Conservation (phyloP, 2,329 filamentous ascomycete genomes). For the Beauveria varroae region DNA sequence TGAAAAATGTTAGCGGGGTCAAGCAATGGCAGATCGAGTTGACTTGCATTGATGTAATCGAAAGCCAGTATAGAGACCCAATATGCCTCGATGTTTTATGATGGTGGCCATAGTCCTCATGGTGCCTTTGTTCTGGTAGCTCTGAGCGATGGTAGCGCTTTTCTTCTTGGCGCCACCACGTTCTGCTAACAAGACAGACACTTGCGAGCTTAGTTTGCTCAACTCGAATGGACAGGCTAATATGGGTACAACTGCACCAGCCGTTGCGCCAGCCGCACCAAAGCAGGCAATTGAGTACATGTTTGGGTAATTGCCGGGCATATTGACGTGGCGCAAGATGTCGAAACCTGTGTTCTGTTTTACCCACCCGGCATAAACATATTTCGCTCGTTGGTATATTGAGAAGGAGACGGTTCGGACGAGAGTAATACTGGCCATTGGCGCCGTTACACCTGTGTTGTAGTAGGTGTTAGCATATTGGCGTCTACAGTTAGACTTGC, state of each 20-base stretch:
- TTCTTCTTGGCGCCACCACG: conserved; percentile 30
- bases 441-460: conserved; percentile 60
- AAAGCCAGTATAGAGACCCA: conserved; percentile 75
- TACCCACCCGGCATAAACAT: conserved; percentile 64
- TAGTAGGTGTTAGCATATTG: neutral
- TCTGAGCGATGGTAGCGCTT: conserved; percentile 54
- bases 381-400: conserved; percentile 71
- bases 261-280: conserved; percentile 68
- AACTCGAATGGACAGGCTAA: conserved; percentile 84
- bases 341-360: conserved; percentile 59
- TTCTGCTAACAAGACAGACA: conserved; percentile 66
- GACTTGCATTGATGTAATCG: conserved; percentile 66
- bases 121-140: conserved; percentile 72
- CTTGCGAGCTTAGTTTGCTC: conserved; percentile 82
- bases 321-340: conserved; percentile 66
- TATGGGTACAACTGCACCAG: conserved; percentile 71
- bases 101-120: conserved; percentile 70
- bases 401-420: conserved; percentile 74
- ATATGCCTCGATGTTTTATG: conserved; percentile 62
- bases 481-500: too few relatives aligned
- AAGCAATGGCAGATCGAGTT: neutral
- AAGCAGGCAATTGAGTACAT: conserved; percentile 69
- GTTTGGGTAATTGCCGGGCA: conserved; percentile 62
- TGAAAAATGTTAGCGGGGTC: conserved; percentile 24
- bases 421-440: conserved; percentile 70